A percentile compares a stretch with the other conserved stretches of the same genome.
These are phyloP conservation scores for Purpureocillium lavendulum DNA, from an alignment of 2,329 filamentous ascomycete species.

Conservation along the genomic window DNA sequence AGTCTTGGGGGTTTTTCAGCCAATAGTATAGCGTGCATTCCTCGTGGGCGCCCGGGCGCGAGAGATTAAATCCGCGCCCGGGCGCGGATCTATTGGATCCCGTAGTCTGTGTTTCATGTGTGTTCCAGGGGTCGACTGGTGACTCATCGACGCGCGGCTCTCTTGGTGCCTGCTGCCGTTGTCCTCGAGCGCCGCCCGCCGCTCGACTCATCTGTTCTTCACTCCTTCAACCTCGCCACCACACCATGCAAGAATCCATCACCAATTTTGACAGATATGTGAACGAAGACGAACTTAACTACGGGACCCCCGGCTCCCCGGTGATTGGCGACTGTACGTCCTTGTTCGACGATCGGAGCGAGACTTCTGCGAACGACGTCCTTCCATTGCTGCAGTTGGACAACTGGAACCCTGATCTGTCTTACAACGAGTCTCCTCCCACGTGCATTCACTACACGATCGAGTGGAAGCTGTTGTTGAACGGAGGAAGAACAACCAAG, in stretches of 20 bases:
- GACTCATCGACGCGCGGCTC: no score
- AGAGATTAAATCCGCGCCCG: no score
- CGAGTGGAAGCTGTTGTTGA: background rate
- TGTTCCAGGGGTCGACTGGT: no score
- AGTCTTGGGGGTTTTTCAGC: no score
- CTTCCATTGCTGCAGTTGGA: background rate
- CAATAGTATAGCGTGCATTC: no score
- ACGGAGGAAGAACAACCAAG: background rate
- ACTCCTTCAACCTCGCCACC: background rate
- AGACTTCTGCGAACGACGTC: background rate
- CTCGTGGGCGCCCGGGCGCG: no score
- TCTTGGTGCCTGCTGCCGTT: no score
- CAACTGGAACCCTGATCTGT: background rate
- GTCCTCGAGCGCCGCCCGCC: no score
- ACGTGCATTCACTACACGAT: conserved; percentile 1
- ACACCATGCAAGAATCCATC: background rate
- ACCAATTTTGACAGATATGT: background rate
- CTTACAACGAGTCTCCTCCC: background rate
- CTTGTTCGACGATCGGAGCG: background rate
- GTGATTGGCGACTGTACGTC: background rate
- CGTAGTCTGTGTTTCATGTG: no score
- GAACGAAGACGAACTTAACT: background rate
- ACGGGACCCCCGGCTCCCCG: background rate
- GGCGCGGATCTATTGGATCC: no score
- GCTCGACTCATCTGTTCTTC: no score